phyloP scores from a whole-genome alignment of 306 rosid genomes.

The Albizia julibrissin region DNA sequence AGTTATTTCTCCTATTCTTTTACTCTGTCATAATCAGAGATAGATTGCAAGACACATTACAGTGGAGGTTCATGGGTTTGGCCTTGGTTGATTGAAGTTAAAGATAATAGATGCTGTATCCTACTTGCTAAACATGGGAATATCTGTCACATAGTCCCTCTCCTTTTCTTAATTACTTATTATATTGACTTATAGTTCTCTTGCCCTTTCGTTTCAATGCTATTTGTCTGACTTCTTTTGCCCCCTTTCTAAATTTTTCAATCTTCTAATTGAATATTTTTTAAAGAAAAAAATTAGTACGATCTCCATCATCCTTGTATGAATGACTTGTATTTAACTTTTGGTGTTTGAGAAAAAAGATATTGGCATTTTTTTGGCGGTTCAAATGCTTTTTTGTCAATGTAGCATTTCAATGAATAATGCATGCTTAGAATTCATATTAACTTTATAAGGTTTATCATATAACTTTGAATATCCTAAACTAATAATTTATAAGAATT shows the following conservation, averaged over 20 bases:
- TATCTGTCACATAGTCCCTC: slow-evolving; percentile 22
- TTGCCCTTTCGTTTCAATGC: not conserved
- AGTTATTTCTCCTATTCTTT: not conserved
- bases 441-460: slow-evolving; percentile 4
- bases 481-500: slow-evolving; percentile 30
- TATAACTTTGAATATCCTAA: slow-evolving; percentile 4
- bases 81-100: slow-evolving; percentile 54
- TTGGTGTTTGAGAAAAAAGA: not conserved
- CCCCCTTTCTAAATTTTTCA: not conserved
- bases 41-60: not conserved
- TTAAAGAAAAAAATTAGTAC: not conserved
- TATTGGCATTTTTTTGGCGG: not conserved
- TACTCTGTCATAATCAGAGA: not conserved
- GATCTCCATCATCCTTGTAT: slow-evolving; percentile 3
- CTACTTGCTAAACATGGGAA: slow-evolving; percentile 45
- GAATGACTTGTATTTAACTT: slow-evolving; percentile 3
- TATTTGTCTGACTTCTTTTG: not conserved
- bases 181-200: slow-evolving; percentile 5
- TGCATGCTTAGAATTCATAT: slow-evolving; percentile 16
- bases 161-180: slow-evolving; percentile 8
- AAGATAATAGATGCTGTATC: slow-evolving; percentile 62
- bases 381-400: slow-evolving; percentile 23
- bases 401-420: slow-evolving; percentile 9
- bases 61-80: slow-evolving; percentile 44
- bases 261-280: not conserved